Base-by-base conservation (phyloP, 2,329 filamentous ascomycete genomes). In the Diaporthe batatas region DNA sequence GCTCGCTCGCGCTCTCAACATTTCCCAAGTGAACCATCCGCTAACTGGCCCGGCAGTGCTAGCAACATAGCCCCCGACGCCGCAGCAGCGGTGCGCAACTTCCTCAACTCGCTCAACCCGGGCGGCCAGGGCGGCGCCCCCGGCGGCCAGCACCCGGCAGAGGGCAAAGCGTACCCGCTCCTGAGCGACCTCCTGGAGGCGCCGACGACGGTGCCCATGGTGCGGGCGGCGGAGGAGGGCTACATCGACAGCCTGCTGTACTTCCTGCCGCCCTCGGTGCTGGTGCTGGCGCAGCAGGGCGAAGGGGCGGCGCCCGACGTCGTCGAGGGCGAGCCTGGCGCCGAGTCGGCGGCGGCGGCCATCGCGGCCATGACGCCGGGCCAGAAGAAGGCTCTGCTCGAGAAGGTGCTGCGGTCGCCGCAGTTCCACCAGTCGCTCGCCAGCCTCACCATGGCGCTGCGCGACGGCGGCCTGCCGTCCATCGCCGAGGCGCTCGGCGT, bases 351-450 rank as follows among this genome's bases (percentile, higher is more conserved):
- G n/a, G 87, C 92, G 77, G 91, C 92, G 51, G 94, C 93, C 36
- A 91, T 94, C 75, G 88, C 92, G 74, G 91, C 93, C 8, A 87
- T 98, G 78, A 92, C 89, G 70, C 81, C 92, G 10, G 87, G 88
- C 3, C 92, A 96, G 80, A 98, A 98, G 86, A 94, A 93, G 79
- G 86, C 88, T 29, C 89, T 98, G 16, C 83, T 99, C 55, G 92
- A 91, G 81, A 92, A 92, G 79, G 95, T 98, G 10, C 84, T 98
- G 18, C 90, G 94, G 75, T 97, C 94, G 76, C 96, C 96, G 23
- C 96, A 99, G 80, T 95, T 99, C 79, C 90, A 91, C 74, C 96
- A 98, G 82, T 96, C 94, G 76, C 84, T 98, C 51, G 90, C 91
- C 0, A 96, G 93, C 80, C 84, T 99, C 77, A 98, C 95, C 0